Conservation (phyloP, 2,329 filamentous ascomycete species). For the Fusarium brachygibbosum region DNA sequence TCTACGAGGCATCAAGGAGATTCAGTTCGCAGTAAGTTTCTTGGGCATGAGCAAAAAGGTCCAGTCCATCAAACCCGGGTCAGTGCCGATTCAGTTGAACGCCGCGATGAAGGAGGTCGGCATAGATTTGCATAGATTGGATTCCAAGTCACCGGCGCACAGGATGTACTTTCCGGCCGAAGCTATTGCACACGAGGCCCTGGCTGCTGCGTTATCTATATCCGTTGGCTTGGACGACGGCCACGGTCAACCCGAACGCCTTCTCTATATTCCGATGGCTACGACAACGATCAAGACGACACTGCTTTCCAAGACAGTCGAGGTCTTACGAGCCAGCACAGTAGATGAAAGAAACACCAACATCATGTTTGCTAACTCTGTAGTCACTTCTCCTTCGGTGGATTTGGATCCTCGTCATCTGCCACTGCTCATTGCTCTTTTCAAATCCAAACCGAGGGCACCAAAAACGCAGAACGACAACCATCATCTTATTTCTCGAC, state of each 20-base stretch:
- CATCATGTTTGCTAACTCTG: constrained; percentile 94
- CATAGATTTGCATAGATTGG: constrained; percentile 90
- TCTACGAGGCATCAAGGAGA: constrained; percentile 91
- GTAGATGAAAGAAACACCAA: constrained; percentile 91
- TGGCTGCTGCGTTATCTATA: constrained; percentile 91
- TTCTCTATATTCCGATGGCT: constrained; percentile 96
- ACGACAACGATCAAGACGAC: constrained; percentile 96
- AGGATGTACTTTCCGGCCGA: constrained; percentile 97
- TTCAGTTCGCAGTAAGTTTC: constrained; percentile 94
- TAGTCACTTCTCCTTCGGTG: constrained; percentile 94
- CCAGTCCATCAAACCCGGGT: constrained; percentile 73
- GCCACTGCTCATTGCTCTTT: constrained; percentile 83
- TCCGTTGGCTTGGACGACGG: constrained; percentile 93
- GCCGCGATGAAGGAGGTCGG: constrained; percentile 97
- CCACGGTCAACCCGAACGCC: constrained; percentile 84
- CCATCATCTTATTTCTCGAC: constrained; percentile 83
- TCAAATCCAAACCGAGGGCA: constrained; percentile 67
- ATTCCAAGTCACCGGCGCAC: constrained; percentile 93
- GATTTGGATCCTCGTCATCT: constrained; percentile 94
- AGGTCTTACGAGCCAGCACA: constrained; percentile 78
- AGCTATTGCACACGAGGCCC: constrained; percentile 93
- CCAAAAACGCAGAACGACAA: constrained; percentile 58
- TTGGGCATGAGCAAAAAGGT: constrained; percentile 88
- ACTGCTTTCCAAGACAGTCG: constrained; percentile 91
- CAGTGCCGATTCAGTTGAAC: constrained; percentile 83